Conservation (phyloP, 2,329 filamentous ascomycete genomes). For the Xylaria arbuscula region DNA sequence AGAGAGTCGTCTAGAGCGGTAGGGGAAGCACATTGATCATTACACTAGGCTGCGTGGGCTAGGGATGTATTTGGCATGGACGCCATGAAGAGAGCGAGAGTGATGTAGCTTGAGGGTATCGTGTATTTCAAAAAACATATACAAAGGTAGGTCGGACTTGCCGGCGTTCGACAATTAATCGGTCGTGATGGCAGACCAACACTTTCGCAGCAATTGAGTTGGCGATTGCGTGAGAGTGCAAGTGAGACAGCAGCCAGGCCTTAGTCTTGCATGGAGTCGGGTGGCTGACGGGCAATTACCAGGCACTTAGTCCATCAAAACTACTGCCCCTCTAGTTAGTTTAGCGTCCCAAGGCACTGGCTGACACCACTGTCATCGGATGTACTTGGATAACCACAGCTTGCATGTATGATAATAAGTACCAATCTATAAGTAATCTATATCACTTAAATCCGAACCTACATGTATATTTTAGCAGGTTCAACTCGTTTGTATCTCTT, state of each 20-base stretch:
- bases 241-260: neutral
- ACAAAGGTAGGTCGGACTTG: neutral
- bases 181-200: neutral
- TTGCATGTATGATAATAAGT: no score
- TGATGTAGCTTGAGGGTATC: constrained; percentile 5
- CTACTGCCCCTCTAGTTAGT: no score
- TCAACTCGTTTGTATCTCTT: no score
- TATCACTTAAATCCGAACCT: no score
- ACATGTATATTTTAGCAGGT: no score
- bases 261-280: neutral
- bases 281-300: neutral
- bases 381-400: no score
- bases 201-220: constrained; percentile 6
- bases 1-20: constrained; percentile 5
- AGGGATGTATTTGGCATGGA: no score
- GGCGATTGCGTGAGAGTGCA: neutral
- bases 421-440: no score
- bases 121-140: neutral
- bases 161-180: neutral
- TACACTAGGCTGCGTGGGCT: no score
- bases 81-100: neutral
- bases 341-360: no score
- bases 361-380: no score
- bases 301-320: no score
- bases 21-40: constrained; percentile 19